phyloP scores from a whole-genome alignment of 1,139 yeast genomes.

The Zygosaccharomyces pseudobailii region DNA sequence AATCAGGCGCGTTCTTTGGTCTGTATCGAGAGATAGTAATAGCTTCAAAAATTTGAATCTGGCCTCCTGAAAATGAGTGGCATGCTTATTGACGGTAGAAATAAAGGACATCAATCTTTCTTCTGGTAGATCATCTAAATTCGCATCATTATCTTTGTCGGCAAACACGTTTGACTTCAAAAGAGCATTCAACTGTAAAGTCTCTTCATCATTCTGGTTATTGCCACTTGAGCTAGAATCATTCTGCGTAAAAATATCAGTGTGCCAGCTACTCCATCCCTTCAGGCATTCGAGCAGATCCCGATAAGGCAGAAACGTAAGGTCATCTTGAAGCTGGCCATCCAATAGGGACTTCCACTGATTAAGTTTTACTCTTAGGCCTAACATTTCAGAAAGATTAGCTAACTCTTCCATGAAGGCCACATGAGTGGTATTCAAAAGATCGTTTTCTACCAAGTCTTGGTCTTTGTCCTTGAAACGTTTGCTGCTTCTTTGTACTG shows the following conservation, averaged over 20 bases:
- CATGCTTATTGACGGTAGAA: constrained; percentile 31
- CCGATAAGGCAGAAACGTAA: constrained; percentile 15
- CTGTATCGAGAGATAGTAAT: constrained; percentile 33
- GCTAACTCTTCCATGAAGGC: constrained; percentile 11
- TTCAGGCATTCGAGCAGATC: constrained; percentile 40
- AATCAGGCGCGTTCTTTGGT: constrained; percentile 30
- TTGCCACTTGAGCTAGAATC: constrained; percentile 12
- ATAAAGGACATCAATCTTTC: constrained; percentile 36
- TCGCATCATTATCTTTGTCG: constrained; percentile 17
- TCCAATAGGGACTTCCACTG: constrained; percentile 19
- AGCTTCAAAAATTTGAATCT: constrained; percentile 43
- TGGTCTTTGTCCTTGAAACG: constrained; percentile 37
- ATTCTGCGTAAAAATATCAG: constrained; percentile 35
- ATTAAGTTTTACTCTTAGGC: constrained; percentile 12
- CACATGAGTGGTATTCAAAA: constrained; percentile 10
- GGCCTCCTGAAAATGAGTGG: constrained; percentile 45
- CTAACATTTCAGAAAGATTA: constrained; percentile 6
- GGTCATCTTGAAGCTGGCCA: constrained; percentile 1
- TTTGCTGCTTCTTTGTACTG: constrained; percentile 37
- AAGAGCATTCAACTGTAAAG: constrained; percentile 27
- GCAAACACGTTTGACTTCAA: constrained; percentile 28
- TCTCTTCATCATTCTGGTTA: constrained; percentile 15
- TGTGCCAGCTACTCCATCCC: constrained; percentile 42
- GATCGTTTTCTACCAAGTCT: constrained; percentile 23
- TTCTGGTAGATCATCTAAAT: constrained; percentile 18